phyloP scores from a whole-genome alignment of 225 moss, liverwort and hornwort genomes.

The Marchantia polymorpha region DNA sequence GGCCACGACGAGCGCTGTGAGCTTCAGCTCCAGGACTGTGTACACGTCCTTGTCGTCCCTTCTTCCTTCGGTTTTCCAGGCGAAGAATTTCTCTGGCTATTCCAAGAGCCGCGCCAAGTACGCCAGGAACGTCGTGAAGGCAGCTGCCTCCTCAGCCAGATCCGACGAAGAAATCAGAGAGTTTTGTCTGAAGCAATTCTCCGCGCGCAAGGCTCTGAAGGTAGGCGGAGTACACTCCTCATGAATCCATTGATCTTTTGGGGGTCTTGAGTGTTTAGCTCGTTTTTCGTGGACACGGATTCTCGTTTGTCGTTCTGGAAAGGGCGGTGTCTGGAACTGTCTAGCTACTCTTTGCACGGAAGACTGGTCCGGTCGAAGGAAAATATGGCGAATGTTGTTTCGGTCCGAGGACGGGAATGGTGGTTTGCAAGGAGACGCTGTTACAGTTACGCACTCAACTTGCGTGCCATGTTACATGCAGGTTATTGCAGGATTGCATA shows the following conservation, averaged over 20 bases:
- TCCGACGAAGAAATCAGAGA: constrained; percentile 55
- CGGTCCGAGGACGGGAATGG: too few species aligned
- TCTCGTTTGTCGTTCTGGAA: too few species aligned
- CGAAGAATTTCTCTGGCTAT: background rate
- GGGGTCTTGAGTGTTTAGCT: background rate
- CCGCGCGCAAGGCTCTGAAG: constrained; percentile 67
- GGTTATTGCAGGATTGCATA: constrained; percentile 92
- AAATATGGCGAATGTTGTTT: background rate
- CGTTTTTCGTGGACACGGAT: background rate
- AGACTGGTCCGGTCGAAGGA: background rate
- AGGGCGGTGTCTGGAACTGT: background rate
- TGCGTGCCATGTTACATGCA: constrained; percentile 13
- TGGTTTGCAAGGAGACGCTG: background rate
- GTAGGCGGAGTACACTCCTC: constrained; percentile 21
- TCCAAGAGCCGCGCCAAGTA: constrained; percentile 1
- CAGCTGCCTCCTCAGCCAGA: constrained; percentile 33
- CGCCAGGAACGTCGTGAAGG: constrained; percentile 18
- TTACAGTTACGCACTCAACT: background rate
- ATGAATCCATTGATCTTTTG: background rate
- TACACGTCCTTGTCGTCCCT: constrained; percentile 11
- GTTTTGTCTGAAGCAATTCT: constrained; percentile 72
- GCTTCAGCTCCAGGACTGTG: background rate
- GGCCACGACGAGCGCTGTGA: constrained; percentile 5
- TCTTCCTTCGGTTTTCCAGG: background rate
- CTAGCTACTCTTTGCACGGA: too few species aligned